Percentiles rank a stretch among this genome's conserved stretches.
Evolutionary conservation across 2,329 filamentous ascomycete species (phyloP).

Genomic region (Pseudocercospora fijiensis): DNA sequence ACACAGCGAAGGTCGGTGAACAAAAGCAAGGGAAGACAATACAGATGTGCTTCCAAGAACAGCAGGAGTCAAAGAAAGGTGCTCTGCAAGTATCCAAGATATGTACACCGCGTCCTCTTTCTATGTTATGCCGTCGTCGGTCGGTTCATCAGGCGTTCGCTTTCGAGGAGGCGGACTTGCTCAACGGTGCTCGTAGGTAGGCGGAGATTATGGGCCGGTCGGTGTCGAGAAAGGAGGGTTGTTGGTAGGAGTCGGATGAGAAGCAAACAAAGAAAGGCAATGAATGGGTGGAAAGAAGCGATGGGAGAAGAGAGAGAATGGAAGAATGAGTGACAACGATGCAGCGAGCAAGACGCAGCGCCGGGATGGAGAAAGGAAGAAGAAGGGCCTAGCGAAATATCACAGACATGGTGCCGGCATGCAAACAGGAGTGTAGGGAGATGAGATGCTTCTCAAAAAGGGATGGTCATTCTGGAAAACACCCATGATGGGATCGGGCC

Average conservation of each 20-base stretch:
- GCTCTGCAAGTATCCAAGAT: conserved; percentile 17
- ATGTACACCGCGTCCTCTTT: conserved; percentile 29
- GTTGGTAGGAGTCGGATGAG: conserved; percentile 12
- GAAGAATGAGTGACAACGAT: conserved; percentile 26
- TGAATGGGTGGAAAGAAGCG: conserved; percentile 18
- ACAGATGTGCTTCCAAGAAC: conserved; percentile 14
- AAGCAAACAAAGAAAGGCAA: conserved; percentile 24
- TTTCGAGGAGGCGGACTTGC: neutral
- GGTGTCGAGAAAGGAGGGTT: conserved; percentile 16
- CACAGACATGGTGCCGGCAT: conserved; percentile 30
- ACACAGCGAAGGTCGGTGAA: conserved; percentile 7
- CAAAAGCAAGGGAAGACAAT: conserved; percentile 16
- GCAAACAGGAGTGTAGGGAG: conserved; percentile 28
- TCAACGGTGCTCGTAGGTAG: conserved; percentile 14
- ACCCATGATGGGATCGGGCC: conserved; percentile 23
- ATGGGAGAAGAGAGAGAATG: conserved; percentile 26
- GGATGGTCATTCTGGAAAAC: conserved; percentile 26
- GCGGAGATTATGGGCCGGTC: conserved; percentile 16
- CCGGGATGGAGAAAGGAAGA: conserved; percentile 28
- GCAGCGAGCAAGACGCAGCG: conserved; percentile 28
- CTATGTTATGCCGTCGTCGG: neutral
- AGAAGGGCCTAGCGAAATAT: conserved; percentile 26
- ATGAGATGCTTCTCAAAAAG: conserved; percentile 25
- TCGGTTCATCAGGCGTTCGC: conserved; percentile 11
- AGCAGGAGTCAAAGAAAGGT: conserved; percentile 16